phyloP scores from a whole-genome alignment of 1,284 basidiomycete species.

The Moesziomyces antarcticus region DNA sequence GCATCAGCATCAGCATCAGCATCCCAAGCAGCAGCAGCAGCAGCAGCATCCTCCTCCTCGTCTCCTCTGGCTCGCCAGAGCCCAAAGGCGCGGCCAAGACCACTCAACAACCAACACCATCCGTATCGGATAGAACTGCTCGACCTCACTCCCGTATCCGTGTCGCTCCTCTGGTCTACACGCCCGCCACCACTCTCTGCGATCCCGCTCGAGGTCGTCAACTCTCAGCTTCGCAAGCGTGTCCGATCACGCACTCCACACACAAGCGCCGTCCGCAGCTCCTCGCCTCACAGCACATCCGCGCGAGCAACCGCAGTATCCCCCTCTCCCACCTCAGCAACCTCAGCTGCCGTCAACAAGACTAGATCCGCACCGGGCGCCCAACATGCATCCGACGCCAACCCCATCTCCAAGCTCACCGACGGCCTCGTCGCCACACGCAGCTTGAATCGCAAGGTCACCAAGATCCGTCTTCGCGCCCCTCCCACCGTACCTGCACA shows the following conservation, averaged over 20 bases:
- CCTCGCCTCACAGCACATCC: conserved; percentile 29
- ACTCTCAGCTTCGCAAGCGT: conserved; percentile 39
- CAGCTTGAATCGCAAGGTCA: conserved; percentile 53
- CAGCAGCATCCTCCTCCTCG: too few relatives aligned
- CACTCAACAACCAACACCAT: conserved; percentile 45
- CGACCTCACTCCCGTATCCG: conserved; percentile 58
- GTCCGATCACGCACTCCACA: conserved; percentile 13
- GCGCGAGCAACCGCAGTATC: conserved; percentile 44
- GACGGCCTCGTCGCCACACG: conserved; percentile 52
- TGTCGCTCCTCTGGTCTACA: conserved; percentile 57
- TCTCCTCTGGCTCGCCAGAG: conserved; percentile 8
- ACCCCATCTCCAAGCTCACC: conserved; percentile 39
- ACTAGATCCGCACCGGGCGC: conserved; percentile 8
- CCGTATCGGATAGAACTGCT: conserved; percentile 59
- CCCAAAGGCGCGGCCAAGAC: conserved; percentile 29
- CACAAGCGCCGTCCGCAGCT: conserved; percentile 12
- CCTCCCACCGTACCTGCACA: conserved; percentile 36
- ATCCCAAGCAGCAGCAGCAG: conserved; percentile 9
- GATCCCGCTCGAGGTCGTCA: conserved; percentile 45
- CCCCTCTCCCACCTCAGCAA: conserved; percentile 30
- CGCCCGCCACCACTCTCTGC: conserved; percentile 58
- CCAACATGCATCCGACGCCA: conserved; percentile 8
- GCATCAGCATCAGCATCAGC: conserved; percentile 15
- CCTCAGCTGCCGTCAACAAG: conserved; percentile 22
- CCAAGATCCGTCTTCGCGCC: conserved; percentile 46